Evolutionary conservation across 1,139 yeast genomes (phyloP), one percentile per base, ranked within the genome.

Genomic region (Diutina siamensis): DNA sequence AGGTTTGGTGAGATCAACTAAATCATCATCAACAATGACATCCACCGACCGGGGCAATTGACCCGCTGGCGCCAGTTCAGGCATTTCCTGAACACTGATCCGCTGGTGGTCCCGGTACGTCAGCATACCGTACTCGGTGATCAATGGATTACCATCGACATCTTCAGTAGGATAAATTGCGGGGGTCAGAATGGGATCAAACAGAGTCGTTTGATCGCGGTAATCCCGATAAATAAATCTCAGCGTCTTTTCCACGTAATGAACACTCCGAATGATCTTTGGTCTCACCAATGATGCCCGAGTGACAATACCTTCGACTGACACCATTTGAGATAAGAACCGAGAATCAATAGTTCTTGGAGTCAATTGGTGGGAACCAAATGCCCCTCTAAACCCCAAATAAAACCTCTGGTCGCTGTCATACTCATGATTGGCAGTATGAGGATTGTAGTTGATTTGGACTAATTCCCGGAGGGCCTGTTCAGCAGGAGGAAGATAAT

Each of bases 51-150:
- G 73, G 38, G 99, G 98, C 51, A 92, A 71, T 64, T 92, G 98
- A 49, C 99, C 98, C 1, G 97, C 95, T 17, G 98, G 98, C 0
- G 98, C 97, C 53, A 83, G 76, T 65, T 92, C 99, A 1, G 98
- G 99, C 92, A 94, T 86, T 67, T 92, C 99, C 63, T 92, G 99
- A 35, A 92, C 83, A 0, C 96, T 80, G 34, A 92, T 75, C 42
- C 88, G 84, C 64, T 92, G 99, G 59, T 92, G 97, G 63, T 92
- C 98, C 55, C 92, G 75, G 61, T 87, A 92, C 19, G 95, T 87
- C 19, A 94, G 83, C 59, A 82, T 85, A 3, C 99, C 99, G 58
- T 86, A 92, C 60, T 92, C 98, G 0, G 97, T 89, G 32, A 78
- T 72, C 51, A 92, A 67, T 53, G 87, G 85, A 62, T 89, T 83